phyloP scores from a whole-genome alignment of 2,329 filamentous ascomycete species.

The Arthrobotrys sinensis region DNA sequence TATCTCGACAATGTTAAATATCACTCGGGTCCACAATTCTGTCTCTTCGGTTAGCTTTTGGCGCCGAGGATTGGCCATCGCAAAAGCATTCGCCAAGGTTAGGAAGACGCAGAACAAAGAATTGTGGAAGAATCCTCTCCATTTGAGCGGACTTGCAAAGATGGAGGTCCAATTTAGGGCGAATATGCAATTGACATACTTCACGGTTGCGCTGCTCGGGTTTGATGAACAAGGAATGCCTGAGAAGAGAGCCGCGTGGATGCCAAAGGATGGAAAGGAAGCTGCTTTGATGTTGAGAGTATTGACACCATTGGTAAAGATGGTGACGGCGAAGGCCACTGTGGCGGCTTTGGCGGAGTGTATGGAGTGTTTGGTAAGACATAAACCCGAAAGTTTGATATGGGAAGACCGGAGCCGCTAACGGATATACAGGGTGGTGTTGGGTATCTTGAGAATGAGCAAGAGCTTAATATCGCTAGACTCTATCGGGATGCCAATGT shows the following conservation, averaged over 20 bases:
- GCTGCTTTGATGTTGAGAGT: constrained; percentile 68
- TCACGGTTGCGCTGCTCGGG: constrained; percentile 73
- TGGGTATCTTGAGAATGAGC: constrained; percentile 77
- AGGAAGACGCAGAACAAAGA: constrained; percentile 71
- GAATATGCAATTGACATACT: constrained; percentile 73
- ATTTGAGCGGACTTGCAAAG: constrained; percentile 74
- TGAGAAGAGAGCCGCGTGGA: constrained; percentile 63
- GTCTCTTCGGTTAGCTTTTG: constrained; percentile 72
- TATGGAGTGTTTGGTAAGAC: constrained; percentile 72
- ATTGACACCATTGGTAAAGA: constrained; percentile 75
- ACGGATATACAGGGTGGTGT: constrained; percentile 73
- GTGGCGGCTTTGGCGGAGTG: constrained; percentile 72
- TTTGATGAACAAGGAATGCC: constrained; percentile 70
- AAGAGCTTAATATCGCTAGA: constrained; percentile 77
- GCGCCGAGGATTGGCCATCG: constrained; percentile 74
- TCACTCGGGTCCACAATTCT: constrained; percentile 76
- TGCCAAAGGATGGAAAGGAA: constrained; percentile 62
- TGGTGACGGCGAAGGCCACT: constrained; percentile 72
- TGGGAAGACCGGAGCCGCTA: neutral
- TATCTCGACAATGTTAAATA: constrained; percentile 78
- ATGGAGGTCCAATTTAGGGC: constrained; percentile 74
- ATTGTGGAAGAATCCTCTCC: constrained; percentile 72
- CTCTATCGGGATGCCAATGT: constrained; percentile 78
- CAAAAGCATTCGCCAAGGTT: constrained; percentile 74
- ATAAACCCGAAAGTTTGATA: neutral